Conservation (phyloP, 257 asterid species). For the Eustoma russellianum region DNA sequence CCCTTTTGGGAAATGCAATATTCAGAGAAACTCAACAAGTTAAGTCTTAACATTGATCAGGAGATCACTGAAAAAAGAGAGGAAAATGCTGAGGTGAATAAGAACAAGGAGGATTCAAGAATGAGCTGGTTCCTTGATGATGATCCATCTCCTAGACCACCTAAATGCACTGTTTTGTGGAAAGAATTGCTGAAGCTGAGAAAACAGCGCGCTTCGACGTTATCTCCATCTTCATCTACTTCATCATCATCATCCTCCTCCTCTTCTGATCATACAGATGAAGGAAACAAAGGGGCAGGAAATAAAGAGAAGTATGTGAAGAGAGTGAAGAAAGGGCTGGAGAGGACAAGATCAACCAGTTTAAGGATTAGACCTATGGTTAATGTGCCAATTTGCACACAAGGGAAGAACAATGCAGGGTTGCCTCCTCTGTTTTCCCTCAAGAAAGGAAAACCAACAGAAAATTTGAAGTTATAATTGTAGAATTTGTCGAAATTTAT, state of each 20-base stretch:
- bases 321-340: conserved; percentile 53
- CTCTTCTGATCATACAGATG: conserved; percentile 24
- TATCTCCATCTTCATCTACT: conserved; percentile 40
- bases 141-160: conserved; percentile 93
- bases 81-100: conserved; percentile 2
- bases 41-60: conserved; percentile 30
- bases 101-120: conserved; percentile 30
- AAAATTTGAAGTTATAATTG: neutral
- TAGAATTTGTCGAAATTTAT: conserved; percentile 18
- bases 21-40: conserved; percentile 41
- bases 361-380: conserved; percentile 61
- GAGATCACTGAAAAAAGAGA: conserved; percentile 4
- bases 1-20: conserved; percentile 57
- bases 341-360: conserved; percentile 51
- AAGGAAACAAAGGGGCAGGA: conserved; percentile 19
- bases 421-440: conserved; percentile 53
- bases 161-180: conserved; percentile 80
- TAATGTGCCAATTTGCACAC: conserved; percentile 57
- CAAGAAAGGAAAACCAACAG: conserved; percentile 32
- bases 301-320: conserved; percentile 35
- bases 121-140: conserved; percentile 71
- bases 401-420: conserved; percentile 31
- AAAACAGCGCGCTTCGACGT: conserved; percentile 40
- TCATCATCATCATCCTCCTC: conserved; percentile 34
- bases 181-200: conserved; percentile 68